Evolutionary conservation across 768 basidiomycete species (phyloP), one percentile per base, ranked within the genome.

Genomic region (Gautieria morchelliformis): DNA sequence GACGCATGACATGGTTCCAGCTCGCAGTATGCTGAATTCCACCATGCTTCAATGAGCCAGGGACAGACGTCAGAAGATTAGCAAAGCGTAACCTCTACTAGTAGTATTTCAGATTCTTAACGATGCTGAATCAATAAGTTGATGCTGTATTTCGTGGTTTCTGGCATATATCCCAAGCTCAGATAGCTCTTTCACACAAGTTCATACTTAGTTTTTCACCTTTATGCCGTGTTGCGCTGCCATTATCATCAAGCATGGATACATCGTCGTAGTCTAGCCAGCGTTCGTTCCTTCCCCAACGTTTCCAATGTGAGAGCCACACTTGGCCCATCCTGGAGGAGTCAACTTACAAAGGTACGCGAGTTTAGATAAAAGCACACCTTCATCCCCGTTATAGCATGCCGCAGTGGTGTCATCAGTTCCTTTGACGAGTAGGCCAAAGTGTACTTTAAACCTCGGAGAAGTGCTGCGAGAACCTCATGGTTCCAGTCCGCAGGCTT

Each of bases 371-470:
- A 44, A n/a, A 30, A 64, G 77, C n/a, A 27, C 56, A 87, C 93
- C 81, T 89, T 92, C 72, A 83, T 80, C 2, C 85, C 93, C 1
- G 87, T 93, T 62, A 96, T 66, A 3, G 86, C 87, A 65, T 89
- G 81, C 53, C 94, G 71, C 52, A 95, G 68, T 0, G 81, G 77
- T 1, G 78, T 84, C 83, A 93, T 85, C 62, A 90, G 81, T 20
- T 71, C 62, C 52, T 79, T 84, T 45, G 69, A 69, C 52, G 75
- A 71, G 12, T 79, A 56, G 3, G 67, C 70, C 1, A 74, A 63
- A 33, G 63, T 66, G 35, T 73, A 69, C 35, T 72, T 75, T 61
- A 76, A 76, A 12, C 74, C 69, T 27, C 81, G 75, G 8, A 86
- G 64, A 5, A 76, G 49, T 12, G 65, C 61, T 2, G 62, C 58